Evolutionary conservation across 106 monocot genomes (phyloP).

Genomic region (Iris macrosiphon): DNA sequence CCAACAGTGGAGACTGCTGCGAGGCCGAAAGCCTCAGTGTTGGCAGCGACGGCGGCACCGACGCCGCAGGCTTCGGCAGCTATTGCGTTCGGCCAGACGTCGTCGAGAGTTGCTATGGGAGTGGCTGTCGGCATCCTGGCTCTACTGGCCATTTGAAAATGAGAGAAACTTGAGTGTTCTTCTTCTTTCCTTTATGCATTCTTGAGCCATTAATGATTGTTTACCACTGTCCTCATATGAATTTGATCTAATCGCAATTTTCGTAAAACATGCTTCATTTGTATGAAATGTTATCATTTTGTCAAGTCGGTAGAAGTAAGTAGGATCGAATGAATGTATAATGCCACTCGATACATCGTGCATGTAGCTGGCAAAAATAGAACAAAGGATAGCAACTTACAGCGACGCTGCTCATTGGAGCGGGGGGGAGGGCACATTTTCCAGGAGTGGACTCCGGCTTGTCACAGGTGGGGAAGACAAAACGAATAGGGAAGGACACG

Average conservation of each 20-base stretch:
- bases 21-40: neutral
- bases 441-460: too few relatives aligned
- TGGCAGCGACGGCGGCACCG: neutral
- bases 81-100: neutral
- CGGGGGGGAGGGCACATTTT: too few relatives aligned
- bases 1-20: neutral
- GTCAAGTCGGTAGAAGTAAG: neutral
- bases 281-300: too few relatives aligned
- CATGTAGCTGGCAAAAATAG: too few relatives aligned
- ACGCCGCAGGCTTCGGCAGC: neutral
- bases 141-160: constrained; percentile 5
- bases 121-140: constrained; percentile 6
- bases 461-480: too few relatives aligned
- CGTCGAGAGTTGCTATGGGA: neutral
- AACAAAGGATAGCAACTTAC: too few relatives aligned
- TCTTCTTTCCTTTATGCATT: neutral
- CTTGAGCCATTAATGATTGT: neutral
- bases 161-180: neutral
- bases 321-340: too few relatives aligned
- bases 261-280: too few relatives aligned
- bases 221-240: neutral
- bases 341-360: too few relatives aligned
- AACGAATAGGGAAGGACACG: too few relatives aligned
- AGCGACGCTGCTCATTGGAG: too few relatives aligned
- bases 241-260: too few relatives aligned